Conservation (phyloP, 805 yeast genomes). For the Wickerhamiella dianesei region DNA sequence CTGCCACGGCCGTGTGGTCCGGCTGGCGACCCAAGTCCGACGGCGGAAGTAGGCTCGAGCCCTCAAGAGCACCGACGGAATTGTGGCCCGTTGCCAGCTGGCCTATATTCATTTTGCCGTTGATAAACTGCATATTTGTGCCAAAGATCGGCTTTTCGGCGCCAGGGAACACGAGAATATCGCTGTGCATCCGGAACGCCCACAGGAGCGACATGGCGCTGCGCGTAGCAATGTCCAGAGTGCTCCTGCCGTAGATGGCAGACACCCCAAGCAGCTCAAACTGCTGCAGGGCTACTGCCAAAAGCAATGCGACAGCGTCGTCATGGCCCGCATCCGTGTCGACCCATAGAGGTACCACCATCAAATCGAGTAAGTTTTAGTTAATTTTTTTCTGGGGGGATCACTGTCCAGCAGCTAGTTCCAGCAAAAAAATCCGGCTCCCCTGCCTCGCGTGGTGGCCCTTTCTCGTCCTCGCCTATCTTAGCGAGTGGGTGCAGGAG, state of each 20-base stretch:
- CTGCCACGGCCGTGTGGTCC: constrained; percentile 28
- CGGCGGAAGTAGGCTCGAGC: constrained; percentile 45
- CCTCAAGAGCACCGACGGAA: constrained; percentile 67
- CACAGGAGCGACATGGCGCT: constrained; percentile 59
- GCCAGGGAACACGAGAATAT: constrained; percentile 57
- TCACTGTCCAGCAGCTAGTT: too few relatives aligned
- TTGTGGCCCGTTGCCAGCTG: constrained; percentile 50
- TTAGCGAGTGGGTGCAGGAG: too few relatives aligned
- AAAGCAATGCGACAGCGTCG: constrained; percentile 61
- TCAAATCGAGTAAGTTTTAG: too few relatives aligned
- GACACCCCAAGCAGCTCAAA: constrained; percentile 55
- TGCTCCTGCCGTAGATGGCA: constrained; percentile 61
- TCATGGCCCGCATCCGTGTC: constrained; percentile 94
- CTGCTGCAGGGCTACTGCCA: constrained; percentile 47
- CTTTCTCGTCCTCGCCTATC: too few relatives aligned
- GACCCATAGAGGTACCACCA: constrained; percentile 57
- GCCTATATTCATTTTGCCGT: constrained; percentile 9
- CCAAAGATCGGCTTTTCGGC: constrained; percentile 39
- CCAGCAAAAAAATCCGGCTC: too few relatives aligned
- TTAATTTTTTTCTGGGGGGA: too few relatives aligned
- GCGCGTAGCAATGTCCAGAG: constrained; percentile 48
- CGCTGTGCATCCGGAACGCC: constrained; percentile 32
- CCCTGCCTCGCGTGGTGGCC: too few relatives aligned
- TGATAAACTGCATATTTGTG: not conserved
- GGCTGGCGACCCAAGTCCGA: constrained; percentile 28